phyloP scores from a whole-genome alignment of 1,139 yeast species.

The Tardiomyces blankii region DNA sequence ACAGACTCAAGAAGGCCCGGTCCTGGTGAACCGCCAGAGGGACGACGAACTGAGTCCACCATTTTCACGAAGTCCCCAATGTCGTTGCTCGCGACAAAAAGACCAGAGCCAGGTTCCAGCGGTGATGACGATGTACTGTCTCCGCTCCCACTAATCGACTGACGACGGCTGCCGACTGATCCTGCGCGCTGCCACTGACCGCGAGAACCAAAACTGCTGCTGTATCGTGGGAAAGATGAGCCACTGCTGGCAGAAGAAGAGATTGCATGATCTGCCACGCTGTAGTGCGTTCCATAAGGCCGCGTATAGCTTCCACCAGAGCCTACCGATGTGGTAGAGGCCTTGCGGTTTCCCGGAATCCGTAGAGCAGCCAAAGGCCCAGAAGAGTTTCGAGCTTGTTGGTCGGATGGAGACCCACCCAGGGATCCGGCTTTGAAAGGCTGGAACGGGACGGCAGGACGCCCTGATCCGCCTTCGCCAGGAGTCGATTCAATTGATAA shows the following conservation, averaged over 20 bases:
- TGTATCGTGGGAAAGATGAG: conserved; percentile 17
- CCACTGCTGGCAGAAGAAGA: conserved; percentile 15
- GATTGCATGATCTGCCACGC: conserved; percentile 10
- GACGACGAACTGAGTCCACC: conserved; percentile 37
- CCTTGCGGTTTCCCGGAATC: conserved; percentile 17
- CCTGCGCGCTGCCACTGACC: conserved; percentile 17
- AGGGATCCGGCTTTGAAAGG: conserved; percentile 29
- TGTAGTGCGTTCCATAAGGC: conserved; percentile 2
- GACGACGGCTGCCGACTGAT: conserved; percentile 7
- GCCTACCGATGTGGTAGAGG: conserved; percentile 13
- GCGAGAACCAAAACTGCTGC: conserved; percentile 24
- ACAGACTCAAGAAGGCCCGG: not conserved
- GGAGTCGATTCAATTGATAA: not conserved
- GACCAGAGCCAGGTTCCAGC: conserved; percentile 25
- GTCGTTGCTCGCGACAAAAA: conserved; percentile 46
- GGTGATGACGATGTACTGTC: conserved; percentile 12
- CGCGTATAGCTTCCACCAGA: conserved; percentile 3
- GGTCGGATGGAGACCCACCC: conserved; percentile 24
- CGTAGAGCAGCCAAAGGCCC: conserved; percentile 20
- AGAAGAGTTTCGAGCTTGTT: conserved; percentile 9
- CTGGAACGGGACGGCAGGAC: conserved; percentile 4
- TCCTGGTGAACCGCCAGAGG: not conserved
- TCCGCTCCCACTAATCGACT: not conserved
- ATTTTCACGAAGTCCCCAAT: conserved; percentile 69
- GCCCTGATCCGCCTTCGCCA: not conserved